Percentiles rank a stretch among this genome's conserved stretches.
phyloP scores from a whole-genome alignment of 1,284 basidiomycete species.

The Meira miltonrushii region DNA sequence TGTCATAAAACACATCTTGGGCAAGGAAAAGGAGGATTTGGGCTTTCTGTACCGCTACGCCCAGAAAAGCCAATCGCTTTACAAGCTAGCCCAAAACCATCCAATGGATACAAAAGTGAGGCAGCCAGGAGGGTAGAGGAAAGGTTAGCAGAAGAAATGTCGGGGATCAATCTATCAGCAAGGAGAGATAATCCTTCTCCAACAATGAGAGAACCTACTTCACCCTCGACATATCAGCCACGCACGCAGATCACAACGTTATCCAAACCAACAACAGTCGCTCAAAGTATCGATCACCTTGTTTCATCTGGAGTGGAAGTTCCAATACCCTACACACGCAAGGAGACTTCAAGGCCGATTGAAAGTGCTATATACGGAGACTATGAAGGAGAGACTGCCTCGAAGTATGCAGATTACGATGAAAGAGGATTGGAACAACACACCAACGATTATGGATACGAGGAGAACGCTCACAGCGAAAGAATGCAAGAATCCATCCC shows the following conservation, averaged over 20 bases:
- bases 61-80: conserved; percentile 6
- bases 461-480: too few species aligned
- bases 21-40: conserved; percentile 48
- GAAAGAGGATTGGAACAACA: too few species aligned
- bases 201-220: conserved; percentile 3
- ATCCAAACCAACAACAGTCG: conserved; percentile 15
- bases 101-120: neutral
- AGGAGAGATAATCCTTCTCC: conserved; percentile 19
- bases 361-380: too few species aligned
- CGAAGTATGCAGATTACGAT: too few species aligned
- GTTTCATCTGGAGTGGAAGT: conserved; percentile 2
- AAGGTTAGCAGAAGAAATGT: conserved; percentile 8
- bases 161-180: conserved; percentile 17
- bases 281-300: conserved; percentile 2
- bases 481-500: neutral
- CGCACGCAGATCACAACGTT: neutral
- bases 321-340: neutral
- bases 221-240: neutral
- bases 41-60: conserved; percentile 43
- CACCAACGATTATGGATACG: too few species aligned
- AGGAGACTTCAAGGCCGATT: too few species aligned
- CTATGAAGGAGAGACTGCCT: too few species aligned
- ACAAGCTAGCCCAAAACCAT: neutral
- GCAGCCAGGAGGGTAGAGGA: conserved; percentile 16
- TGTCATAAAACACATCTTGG: conserved; percentile 49